Base-by-base conservation (phyloP, 306 rosid species). In the Malus orientalis region DNA sequence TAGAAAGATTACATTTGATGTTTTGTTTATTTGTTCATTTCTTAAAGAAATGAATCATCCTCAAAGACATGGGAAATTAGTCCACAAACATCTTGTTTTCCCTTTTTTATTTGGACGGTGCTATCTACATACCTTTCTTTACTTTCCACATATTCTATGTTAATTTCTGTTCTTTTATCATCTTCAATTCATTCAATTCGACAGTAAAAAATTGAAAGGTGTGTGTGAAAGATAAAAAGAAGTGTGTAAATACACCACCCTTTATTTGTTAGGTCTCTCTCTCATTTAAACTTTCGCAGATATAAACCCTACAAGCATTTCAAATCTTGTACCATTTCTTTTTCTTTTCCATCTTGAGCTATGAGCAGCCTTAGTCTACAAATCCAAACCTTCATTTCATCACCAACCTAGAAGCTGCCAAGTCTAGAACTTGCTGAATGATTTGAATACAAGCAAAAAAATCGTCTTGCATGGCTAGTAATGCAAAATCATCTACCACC, bases 391-490 rank as follows among this genome's bases (percentile, higher is more conserved):
- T 78, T 69, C 45, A 6, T 38, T 29, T 45, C 8, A 61, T 30
- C 49, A 22, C 70, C 59, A 66, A 74, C 27, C 73, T 36, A 11
- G 38, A 11, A 71, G 69, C 47, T 60, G 59, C 30, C 47, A 11
- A 12, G 67, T 63, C 55, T 27, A 68, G 67, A 16, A 12, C 72
- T 64, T 66, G 71, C 79, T 83, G 86, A 61, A 87, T 78, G 85
- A 69, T 85, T 77, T 75, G 25, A 69, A 38, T 74, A 61, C 13
- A 30, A 64, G 19, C 12, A 64, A 30, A 29, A 32, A 64, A 8
- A 64, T 64, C 69, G 11, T 45, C 44, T 74, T 86, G 90, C 89
- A 91, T 91, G 97, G 97, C 95, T 81, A 53, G 76, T 87, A 74
- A 77, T 80, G 81, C 82, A 22, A 73, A 22, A 78, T 51, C 78